These are phyloP conservation scores for Eimeria necatrix DNA, from an alignment of 169 alveolate genomes.

Conservation along the genomic window DNA sequence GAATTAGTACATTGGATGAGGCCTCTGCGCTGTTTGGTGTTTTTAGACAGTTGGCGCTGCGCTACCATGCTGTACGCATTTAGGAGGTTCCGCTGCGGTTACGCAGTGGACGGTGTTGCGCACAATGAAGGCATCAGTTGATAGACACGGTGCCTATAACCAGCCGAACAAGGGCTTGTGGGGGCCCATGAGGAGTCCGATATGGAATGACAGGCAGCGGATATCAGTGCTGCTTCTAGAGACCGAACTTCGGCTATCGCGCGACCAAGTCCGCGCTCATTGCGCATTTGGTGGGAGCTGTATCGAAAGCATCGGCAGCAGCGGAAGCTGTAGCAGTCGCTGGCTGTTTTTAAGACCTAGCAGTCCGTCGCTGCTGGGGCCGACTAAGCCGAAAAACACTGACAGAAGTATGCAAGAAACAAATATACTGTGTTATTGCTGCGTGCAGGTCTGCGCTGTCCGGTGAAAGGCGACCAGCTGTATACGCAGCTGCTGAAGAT, in stretches of 20 bases:
- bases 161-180: too few species aligned
- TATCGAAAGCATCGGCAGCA: too few species aligned
- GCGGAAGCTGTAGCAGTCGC: too few species aligned
- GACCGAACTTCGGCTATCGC: background rate
- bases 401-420: too few species aligned
- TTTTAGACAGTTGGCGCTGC: conserved; percentile 46
- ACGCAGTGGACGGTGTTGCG: conserved; percentile 20
- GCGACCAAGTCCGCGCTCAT: conserved; percentile 48
- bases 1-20: background rate
- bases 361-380: too few species aligned
- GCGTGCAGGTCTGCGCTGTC: conserved; percentile 31
- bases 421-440: background rate
- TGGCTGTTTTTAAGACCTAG: too few species aligned
- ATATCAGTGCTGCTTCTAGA: conserved; percentile 30
- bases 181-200: background rate
- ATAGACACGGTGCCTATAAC: background rate
- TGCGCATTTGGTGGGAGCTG: conserved; percentile 47
- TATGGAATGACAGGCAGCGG: background rate
- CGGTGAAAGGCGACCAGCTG: conserved; percentile 35
- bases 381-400: too few species aligned
- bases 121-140: background rate
- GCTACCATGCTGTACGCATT: background rate
- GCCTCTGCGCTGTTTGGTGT: background rate
- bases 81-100: background rate
- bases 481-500: conserved; percentile 21